Evolutionary conservation across 2,329 filamentous ascomycete genomes (phyloP).

Genomic region (Talaromyces amestolkiae): DNA sequence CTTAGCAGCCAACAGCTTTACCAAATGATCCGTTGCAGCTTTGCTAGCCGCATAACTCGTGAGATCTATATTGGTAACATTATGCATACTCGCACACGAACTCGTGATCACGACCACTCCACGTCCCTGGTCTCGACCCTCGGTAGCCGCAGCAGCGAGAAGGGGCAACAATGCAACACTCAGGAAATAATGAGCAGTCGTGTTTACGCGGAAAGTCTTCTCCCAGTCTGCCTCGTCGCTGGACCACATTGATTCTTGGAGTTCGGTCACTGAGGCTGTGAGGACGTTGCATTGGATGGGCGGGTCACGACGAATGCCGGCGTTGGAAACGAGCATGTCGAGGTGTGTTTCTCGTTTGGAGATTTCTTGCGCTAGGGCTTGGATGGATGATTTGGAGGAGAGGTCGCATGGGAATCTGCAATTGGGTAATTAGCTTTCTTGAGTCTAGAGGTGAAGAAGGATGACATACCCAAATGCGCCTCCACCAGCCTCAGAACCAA

Average conservation of each 20-base stretch:
- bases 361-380: conserved; percentile 33
- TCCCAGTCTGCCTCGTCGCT: conserved; percentile 45
- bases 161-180: conserved; percentile 48
- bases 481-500: conserved; percentile 39
- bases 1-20: conserved; percentile 50
- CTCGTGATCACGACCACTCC: conserved; percentile 52
- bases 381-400: conserved; percentile 43
- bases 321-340: conserved; percentile 52
- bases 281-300: conserved; percentile 46
- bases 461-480: conserved; percentile 38
- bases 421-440: not conserved
- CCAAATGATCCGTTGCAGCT: conserved; percentile 53
- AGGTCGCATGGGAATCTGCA: conserved; percentile 35
- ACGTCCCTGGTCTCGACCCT: conserved; percentile 41
- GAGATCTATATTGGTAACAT: conserved; percentile 53
- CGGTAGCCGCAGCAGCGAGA: conserved; percentile 40
- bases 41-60: conserved; percentile 54
- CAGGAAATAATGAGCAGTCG: conserved; percentile 52
- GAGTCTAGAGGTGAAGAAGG: not conserved
- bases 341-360: conserved; percentile 40
- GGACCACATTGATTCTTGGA: conserved; percentile 52
- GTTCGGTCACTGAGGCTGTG: conserved; percentile 40
- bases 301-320: conserved; percentile 50
- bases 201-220: conserved; percentile 49
- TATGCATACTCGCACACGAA: conserved; percentile 54